These are phyloP conservation scores for Fonsecaea erecta DNA, from an alignment of 2,329 filamentous ascomycete species.

Conservation along the genomic window DNA sequence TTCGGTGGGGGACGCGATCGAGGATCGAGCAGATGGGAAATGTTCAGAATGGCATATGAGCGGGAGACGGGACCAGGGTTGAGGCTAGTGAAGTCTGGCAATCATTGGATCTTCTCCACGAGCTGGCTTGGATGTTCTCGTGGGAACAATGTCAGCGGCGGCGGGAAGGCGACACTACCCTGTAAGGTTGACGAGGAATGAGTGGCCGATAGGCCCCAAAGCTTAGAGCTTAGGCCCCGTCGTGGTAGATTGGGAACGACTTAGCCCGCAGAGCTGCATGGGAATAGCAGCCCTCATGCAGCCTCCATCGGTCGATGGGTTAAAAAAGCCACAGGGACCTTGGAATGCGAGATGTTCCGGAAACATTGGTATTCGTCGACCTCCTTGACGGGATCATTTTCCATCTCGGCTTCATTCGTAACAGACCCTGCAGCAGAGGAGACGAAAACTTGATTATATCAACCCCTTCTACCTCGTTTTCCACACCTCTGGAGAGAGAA, in stretches of 20 bases:
- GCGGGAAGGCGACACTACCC: constrained; percentile 14
- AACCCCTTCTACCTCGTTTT: too few relatives aligned
- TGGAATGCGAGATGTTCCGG: neutral
- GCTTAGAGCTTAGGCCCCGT: constrained; percentile 8
- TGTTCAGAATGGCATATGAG: constrained; percentile 33
- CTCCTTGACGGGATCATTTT: neutral
- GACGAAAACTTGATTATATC: neutral
- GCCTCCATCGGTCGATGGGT: constrained; percentile 14
- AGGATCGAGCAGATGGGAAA: constrained; percentile 32
- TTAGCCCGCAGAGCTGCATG: constrained; percentile 3
- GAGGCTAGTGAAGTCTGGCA: neutral
- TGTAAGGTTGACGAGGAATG: neutral
- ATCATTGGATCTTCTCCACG: constrained; percentile 19
- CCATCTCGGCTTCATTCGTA: neutral
- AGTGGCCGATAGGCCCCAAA: constrained; percentile 12
- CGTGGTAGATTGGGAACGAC: constrained; percentile 19
- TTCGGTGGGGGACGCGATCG: constrained; percentile 11
- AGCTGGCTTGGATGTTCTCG: constrained; percentile 14
- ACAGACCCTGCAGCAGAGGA: constrained; percentile 7
- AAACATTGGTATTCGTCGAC: neutral
- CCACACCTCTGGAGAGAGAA: too few relatives aligned
- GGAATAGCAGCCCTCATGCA: constrained; percentile 13
- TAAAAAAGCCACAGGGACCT: constrained; percentile 3
- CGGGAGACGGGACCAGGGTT: constrained; percentile 11
- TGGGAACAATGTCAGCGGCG: constrained; percentile 18